phyloP scores from a whole-genome alignment of 2,329 filamentous ascomycete genomes.

The Sporothrix schenckii region DNA sequence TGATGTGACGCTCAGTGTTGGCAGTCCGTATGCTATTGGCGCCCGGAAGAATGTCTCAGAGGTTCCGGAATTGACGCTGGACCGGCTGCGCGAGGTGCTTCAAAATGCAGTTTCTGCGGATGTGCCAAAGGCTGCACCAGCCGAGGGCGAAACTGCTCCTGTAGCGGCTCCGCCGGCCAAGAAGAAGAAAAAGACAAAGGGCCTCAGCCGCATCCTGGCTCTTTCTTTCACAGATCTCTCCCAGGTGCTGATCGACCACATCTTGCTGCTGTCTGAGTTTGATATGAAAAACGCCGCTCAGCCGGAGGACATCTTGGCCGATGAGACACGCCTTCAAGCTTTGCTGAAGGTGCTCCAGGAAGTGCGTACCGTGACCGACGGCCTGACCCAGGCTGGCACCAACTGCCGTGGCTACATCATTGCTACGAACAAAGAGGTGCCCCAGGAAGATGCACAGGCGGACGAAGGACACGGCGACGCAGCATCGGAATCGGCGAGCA shows the following conservation, averaged over 20 bases:
- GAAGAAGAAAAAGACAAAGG: slow-evolving; percentile 74
- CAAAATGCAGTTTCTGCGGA: slow-evolving; percentile 58
- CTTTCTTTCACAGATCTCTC: slow-evolving; percentile 86
- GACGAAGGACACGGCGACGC: background rate
- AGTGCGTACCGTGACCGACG: slow-evolving; percentile 69
- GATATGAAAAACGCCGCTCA: slow-evolving; percentile 54
- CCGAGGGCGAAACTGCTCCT: background rate
- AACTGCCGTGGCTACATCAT: slow-evolving; percentile 83
- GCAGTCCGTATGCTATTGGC: slow-evolving; percentile 55
- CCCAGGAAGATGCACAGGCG: background rate
- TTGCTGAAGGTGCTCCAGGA: slow-evolving; percentile 70
- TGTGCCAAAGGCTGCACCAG: slow-evolving; percentile 41
- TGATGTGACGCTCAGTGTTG: slow-evolving; percentile 36
- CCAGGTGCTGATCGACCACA: slow-evolving; percentile 85
- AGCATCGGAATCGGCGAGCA: background rate
- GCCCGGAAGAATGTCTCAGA: slow-evolving; percentile 82
- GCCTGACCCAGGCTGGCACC: slow-evolving; percentile 64
- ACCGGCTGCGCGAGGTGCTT: slow-evolving; percentile 70
- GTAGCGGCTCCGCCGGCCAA: background rate
- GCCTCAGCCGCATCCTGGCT: slow-evolving; percentile 75
- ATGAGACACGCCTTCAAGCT: slow-evolving; percentile 64
- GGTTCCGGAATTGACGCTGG: slow-evolving; percentile 72
- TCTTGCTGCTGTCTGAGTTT: slow-evolving; percentile 67
- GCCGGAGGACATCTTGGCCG: slow-evolving; percentile 69
- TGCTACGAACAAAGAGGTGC: slow-evolving; percentile 47